A percentile compares a stretch with the other conserved stretches of the same genome.
Evolutionary conservation across 129 eudicot genomes (phyloP).

Genomic region (Cynara cardunculus): DNA sequence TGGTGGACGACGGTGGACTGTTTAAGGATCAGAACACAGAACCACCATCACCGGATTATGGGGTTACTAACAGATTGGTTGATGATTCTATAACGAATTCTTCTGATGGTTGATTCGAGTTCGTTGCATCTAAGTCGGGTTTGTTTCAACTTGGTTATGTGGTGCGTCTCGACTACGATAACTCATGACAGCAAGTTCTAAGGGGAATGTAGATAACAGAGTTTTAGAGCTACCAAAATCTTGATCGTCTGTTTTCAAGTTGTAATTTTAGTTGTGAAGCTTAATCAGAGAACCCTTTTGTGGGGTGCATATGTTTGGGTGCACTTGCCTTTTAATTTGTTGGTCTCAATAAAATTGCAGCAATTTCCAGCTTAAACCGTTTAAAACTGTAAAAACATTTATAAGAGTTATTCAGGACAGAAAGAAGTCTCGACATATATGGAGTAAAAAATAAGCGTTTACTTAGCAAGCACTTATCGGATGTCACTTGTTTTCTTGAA

Average conservation of each 20-base stretch:
- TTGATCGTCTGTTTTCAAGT: neutral
- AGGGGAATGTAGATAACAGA: slow-evolving; percentile 36
- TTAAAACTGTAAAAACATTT: neutral
- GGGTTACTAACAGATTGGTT: slow-evolving; percentile 40
- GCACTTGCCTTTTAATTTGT: neutral
- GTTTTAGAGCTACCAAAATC: slow-evolving; percentile 13
- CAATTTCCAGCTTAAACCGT: neutral
- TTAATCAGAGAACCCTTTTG: neutral
- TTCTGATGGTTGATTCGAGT: slow-evolving; percentile 14
- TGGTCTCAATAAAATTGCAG: neutral
- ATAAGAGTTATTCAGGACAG: no score
- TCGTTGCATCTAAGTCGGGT: neutral
- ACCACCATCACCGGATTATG: slow-evolving; percentile 63
- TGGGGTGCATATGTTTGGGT: slow-evolving; percentile 3
- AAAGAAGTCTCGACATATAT: no score
- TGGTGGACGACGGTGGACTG: slow-evolving; percentile 44
- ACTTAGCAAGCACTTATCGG: no score
- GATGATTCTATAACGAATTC: slow-evolving; percentile 41
- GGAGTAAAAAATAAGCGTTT: no score
- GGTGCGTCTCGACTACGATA: neutral
- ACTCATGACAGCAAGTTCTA: neutral
- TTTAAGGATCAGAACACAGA: slow-evolving; percentile 36
- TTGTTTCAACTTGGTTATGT: neutral
- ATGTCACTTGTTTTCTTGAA: no score
- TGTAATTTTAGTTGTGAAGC: neutral